These are phyloP conservation scores for Paraphoma chrysanthemicola DNA, from an alignment of 2,329 filamentous ascomycete species.

Conservation along the genomic window DNA sequence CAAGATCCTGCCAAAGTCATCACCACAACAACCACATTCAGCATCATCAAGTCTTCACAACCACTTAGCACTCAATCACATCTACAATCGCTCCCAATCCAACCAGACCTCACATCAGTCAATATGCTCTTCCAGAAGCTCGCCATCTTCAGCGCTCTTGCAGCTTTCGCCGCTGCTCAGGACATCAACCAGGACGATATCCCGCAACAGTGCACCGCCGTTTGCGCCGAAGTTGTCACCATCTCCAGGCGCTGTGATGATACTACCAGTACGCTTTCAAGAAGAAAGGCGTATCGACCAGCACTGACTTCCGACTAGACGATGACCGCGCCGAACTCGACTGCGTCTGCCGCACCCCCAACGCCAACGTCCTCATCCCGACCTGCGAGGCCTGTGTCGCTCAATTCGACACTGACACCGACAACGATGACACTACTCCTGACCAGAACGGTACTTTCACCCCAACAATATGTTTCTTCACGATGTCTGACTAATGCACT, in stretches of 20 bases:
- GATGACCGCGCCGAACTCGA: constrained; percentile 29
- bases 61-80: background rate
- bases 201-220: constrained; percentile 33
- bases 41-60: background rate
- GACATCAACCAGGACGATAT: constrained; percentile 42
- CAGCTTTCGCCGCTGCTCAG: constrained; percentile 27
- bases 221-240: constrained; percentile 34
- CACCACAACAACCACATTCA: background rate
- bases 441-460: constrained; percentile 21
- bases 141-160: constrained; percentile 30
- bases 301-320: constrained; percentile 7
- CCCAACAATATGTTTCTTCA: background rate
- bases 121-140: constrained; percentile 33
- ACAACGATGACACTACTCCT: constrained; percentile 10
- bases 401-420: constrained; percentile 25
- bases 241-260: constrained; percentile 34
- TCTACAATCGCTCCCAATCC: background rate
- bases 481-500: constrained; percentile 3
- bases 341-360: constrained; percentile 38
- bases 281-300: background rate
- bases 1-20: background rate
- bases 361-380: constrained; percentile 32
- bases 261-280: constrained; percentile 18
- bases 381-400: constrained; percentile 40
- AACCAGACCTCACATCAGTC: background rate